These are phyloP conservation scores for Fraxinus quadrangulata DNA, from an alignment of 257 asterid genomes.

Conservation along the genomic window DNA sequence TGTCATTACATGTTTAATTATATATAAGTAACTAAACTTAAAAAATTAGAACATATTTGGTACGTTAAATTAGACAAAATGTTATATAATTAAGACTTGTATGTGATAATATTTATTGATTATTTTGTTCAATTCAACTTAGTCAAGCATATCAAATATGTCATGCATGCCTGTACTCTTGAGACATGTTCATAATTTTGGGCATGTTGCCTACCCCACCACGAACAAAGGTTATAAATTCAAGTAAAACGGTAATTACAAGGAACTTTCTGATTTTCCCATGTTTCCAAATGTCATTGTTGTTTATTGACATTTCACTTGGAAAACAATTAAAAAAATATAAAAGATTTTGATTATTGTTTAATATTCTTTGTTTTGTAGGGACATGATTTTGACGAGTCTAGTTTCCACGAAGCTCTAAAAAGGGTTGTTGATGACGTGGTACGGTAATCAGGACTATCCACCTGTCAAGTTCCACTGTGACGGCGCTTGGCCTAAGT, in stretches of 20 bases:
- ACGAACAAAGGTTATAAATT: neutral
- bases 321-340: neutral
- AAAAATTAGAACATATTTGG: neutral
- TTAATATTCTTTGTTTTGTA: slow-evolving; percentile 26
- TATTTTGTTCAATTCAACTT: neutral
- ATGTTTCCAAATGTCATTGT: neutral
- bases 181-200: no score
- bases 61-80: no score
- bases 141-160: neutral
- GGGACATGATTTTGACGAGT: slow-evolving; percentile 71
- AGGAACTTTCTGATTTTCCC: slow-evolving; percentile 22
- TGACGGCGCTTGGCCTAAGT: neutral
- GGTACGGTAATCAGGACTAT: slow-evolving; percentile 23
- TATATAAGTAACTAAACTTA: no score
- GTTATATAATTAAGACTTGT: no score
- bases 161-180: no score
- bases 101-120: neutral
- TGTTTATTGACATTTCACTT: neutral
- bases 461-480: neutral
- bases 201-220: no score
- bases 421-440: slow-evolving; percentile 48
- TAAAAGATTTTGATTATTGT: slow-evolving; percentile 3
- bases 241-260: slow-evolving; percentile 23
- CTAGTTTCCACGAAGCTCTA: slow-evolving; percentile 68
- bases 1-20: no score